phyloP scores from a whole-genome alignment of 805 yeast species.

The Suhomyces vadensis region DNA sequence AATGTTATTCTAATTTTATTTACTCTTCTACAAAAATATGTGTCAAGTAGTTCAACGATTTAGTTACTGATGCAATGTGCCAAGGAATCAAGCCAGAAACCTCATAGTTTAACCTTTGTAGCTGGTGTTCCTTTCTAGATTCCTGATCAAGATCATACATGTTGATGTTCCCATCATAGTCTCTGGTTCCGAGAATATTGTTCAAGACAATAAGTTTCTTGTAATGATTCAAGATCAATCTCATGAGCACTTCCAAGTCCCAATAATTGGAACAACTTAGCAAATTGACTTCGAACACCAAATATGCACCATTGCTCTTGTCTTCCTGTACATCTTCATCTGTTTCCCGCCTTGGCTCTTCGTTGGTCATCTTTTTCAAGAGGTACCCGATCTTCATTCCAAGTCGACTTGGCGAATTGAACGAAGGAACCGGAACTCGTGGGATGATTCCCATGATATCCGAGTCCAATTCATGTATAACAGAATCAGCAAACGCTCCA shows the following conservation, averaged over 20 bases:
- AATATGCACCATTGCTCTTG: constrained; percentile 12
- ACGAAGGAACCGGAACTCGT: constrained; percentile 60
- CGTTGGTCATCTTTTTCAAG: constrained; percentile 38
- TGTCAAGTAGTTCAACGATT: constrained; percentile 55
- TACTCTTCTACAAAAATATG: constrained; percentile 51
- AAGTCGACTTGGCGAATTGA: constrained; percentile 68
- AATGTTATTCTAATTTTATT: too few species aligned
- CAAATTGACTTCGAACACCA: constrained; percentile 62
- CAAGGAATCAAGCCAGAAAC: constrained; percentile 56
- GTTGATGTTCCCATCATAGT: constrained; percentile 17
- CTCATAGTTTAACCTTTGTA: constrained; percentile 10
- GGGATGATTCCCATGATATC: constrained; percentile 60
- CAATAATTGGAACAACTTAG: constrained; percentile 74
- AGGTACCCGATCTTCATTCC: constrained; percentile 73
- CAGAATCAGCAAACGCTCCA: constrained; percentile 5
- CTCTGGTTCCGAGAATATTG: constrained; percentile 37
- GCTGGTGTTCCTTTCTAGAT: constrained; percentile 5
- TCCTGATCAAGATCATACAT: constrained; percentile 6
- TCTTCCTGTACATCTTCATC: background rate
- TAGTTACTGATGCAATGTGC: constrained; percentile 70
- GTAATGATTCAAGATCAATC: constrained; percentile 58
- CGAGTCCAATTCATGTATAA: constrained; percentile 50
- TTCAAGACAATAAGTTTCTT: constrained; percentile 52
- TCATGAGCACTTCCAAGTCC: constrained; percentile 54
- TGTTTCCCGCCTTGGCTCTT: background rate